Evolutionary conservation across 768 basidiomycete species (phyloP).

Genomic region (Clitopilus hobsonii): DNA sequence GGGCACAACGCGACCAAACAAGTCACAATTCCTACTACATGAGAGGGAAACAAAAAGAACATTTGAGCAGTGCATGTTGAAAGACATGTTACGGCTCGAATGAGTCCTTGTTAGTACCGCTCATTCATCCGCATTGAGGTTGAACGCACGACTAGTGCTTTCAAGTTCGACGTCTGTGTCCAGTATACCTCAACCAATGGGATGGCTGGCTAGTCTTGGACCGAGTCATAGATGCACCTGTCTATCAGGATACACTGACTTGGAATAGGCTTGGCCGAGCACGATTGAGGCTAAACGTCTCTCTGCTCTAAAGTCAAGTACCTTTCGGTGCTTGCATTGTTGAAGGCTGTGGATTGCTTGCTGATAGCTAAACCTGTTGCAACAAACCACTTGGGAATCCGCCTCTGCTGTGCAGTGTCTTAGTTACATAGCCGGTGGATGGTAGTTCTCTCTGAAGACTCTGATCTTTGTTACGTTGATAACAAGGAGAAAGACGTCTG

Average conservation of each 20-base stretch:
- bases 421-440: slow-evolving; percentile 21
- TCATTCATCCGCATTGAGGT: slow-evolving; percentile 7
- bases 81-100: background rate
- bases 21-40: slow-evolving; percentile 17
- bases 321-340: slow-evolving; percentile 23
- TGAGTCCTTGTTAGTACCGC: slow-evolving; percentile 1
- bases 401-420: slow-evolving; percentile 22
- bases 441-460: slow-evolving; percentile 33
- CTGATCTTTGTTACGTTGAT: slow-evolving; percentile 25
- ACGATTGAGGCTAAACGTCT: slow-evolving; percentile 6
- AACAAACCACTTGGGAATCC: slow-evolving; percentile 31
- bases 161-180: slow-evolving; percentile 2
- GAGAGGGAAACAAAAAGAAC: slow-evolving; percentile 10
- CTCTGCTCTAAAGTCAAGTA: slow-evolving; percentile 18
- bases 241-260: slow-evolving; percentile 26
- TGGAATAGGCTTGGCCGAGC: slow-evolving; percentile 23
- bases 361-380: slow-evolving; percentile 34
- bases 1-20: slow-evolving; percentile 15
- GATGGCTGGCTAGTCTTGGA: slow-evolving; percentile 28
- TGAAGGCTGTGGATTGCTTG: slow-evolving; percentile 34
- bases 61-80: background rate
- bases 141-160: slow-evolving; percentile 5
- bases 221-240: slow-evolving; percentile 29
- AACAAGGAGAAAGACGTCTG: slow-evolving; percentile 23
- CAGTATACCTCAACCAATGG: slow-evolving; percentile 14